phyloP scores from a whole-genome alignment of 345 rosid species.

The Orychophragmus violaceus region DNA sequence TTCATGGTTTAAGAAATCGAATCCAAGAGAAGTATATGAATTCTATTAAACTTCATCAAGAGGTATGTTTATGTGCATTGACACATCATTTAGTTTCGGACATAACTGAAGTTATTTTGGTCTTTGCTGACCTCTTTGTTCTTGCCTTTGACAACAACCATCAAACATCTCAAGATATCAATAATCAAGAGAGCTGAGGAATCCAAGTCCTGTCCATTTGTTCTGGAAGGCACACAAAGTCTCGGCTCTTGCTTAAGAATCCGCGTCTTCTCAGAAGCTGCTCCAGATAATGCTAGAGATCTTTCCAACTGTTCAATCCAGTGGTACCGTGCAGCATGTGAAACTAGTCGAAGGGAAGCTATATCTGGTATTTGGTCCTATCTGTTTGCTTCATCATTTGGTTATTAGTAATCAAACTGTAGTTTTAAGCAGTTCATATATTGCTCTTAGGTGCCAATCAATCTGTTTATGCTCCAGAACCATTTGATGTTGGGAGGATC shows the following conservation, averaged over 20 bases:
- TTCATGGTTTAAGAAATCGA: constrained; percentile 67
- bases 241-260: constrained; percentile 70
- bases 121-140: constrained; percentile 19
- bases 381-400: background rate
- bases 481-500: constrained; percentile 74
- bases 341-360: constrained; percentile 57
- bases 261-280: constrained; percentile 28
- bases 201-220: constrained; percentile 50
- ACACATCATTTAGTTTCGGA: background rate
- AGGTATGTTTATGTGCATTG: constrained; percentile 39
- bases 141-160: background rate
- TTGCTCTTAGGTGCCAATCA: constrained; percentile 55
- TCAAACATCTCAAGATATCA: constrained; percentile 51
- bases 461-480: constrained; percentile 84
- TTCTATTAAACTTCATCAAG: constrained; percentile 70
- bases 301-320: constrained; percentile 74
- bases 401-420: background rate
- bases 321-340: constrained; percentile 79
- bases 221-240: constrained; percentile 63
- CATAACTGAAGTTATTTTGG: background rate
- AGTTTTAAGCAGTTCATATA: constrained; percentile 9
- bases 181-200: constrained; percentile 67
- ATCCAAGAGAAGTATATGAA: constrained; percentile 75
- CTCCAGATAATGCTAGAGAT: constrained; percentile 36
- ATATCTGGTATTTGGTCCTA: constrained; percentile 56